Conservation (phyloP, 163 green algal species). For the Scenedesmus sp. region DNA sequence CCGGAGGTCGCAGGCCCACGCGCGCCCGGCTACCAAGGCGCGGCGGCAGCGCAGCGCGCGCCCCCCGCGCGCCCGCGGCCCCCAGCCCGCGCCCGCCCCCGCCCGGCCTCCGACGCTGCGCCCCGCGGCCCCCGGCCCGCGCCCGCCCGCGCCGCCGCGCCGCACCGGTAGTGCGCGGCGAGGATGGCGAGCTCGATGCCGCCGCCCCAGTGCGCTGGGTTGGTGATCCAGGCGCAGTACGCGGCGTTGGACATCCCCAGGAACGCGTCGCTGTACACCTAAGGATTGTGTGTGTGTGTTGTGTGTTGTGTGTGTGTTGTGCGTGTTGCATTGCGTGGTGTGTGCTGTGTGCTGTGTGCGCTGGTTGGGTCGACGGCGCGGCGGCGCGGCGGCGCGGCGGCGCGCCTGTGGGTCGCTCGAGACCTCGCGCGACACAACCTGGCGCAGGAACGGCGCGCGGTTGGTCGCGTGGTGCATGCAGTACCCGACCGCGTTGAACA, state of each 20-base stretch:
- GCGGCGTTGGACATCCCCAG: constrained; percentile 59
- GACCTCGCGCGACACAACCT: constrained; percentile 59
- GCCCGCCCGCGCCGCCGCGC: background rate
- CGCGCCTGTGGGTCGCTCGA: constrained; percentile 50
- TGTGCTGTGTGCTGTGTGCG: too few relatives aligned
- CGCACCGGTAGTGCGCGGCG: constrained; percentile 41
- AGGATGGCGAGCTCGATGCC: constrained; percentile 73
- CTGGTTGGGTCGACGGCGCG: too few relatives aligned
- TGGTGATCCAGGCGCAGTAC: constrained; percentile 67
- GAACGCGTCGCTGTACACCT: constrained; percentile 56
- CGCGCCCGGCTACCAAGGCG: background rate
- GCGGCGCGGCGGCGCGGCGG: too few relatives aligned
- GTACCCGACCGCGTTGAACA: constrained; percentile 75
- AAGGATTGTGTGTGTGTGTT: too few relatives aligned
- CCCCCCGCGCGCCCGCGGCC: background rate
- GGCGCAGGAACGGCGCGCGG: constrained; percentile 55
- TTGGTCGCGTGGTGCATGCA: constrained; percentile 61
- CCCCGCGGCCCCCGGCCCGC: background rate
- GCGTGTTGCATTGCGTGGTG: too few relatives aligned
- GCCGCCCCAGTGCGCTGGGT: constrained; percentile 62
- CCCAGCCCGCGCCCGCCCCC: background rate
- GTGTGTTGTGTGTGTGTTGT: too few relatives aligned
- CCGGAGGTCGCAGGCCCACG: background rate
- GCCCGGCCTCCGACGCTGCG: background rate
- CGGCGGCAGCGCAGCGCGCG: background rate